Conservation (phyloP, 2,329 filamentous ascomycete species). For the Beauveria sp. region DNA sequence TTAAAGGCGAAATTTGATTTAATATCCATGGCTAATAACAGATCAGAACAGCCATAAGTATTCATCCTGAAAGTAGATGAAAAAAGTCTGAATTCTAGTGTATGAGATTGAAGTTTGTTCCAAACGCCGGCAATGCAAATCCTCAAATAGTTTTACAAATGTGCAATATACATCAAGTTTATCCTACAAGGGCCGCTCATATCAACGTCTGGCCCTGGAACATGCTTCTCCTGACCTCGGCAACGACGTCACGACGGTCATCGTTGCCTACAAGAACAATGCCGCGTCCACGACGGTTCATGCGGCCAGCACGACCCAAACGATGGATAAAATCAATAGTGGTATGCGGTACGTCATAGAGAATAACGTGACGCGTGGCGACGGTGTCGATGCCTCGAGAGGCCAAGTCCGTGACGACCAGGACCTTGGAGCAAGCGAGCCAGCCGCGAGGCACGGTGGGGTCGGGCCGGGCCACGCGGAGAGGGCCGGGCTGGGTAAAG, state of each 20-base stretch:
- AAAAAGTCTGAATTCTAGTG: neutral
- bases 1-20: too few species aligned
- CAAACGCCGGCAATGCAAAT: constrained; percentile 3
- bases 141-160: neutral
- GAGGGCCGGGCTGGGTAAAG: constrained; percentile 54
- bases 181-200: constrained; percentile 28
- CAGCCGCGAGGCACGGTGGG: constrained; percentile 34
- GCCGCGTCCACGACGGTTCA: constrained; percentile 83
- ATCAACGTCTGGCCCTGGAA: constrained; percentile 73
- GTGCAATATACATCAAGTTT: neutral
- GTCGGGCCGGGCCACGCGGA: constrained; percentile 23
- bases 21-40: too few species aligned
- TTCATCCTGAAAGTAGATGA: neutral
- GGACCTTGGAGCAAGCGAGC: constrained; percentile 74
- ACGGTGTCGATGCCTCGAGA: constrained; percentile 92
- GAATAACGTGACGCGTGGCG: constrained; percentile 80
- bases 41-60: too few species aligned
- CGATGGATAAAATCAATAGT: constrained; percentile 98
- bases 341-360: constrained; percentile 96
- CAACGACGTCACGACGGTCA: constrained; percentile 83
- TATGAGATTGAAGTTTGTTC: neutral
- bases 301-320: constrained; percentile 81
- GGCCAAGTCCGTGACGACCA: constrained; percentile 89
- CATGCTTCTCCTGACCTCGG: constrained; percentile 86
- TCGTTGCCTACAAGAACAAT: constrained; percentile 86